Conservation (phyloP, 306 rosid genomes). For the Sesbania bispinosa region DNA sequence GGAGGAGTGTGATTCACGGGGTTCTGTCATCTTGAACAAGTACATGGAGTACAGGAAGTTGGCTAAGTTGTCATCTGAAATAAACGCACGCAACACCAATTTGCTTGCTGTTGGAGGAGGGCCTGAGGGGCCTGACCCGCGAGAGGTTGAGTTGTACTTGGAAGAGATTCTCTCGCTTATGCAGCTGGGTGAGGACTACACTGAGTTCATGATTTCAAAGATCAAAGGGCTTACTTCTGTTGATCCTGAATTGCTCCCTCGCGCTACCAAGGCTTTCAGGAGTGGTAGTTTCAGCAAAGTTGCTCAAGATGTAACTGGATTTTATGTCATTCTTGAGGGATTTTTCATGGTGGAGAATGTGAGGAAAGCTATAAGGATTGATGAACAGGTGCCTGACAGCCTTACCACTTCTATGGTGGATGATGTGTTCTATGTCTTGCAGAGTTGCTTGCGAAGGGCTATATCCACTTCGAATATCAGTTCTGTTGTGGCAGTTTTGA, state of each 20-base stretch:
- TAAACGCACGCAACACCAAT: conserved; percentile 74
- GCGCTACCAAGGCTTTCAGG: conserved; percentile 83
- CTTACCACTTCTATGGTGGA: conserved; percentile 96
- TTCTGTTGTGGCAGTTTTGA: conserved; percentile 82
- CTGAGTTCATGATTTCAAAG: conserved; percentile 79
- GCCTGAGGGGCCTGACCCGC: conserved; percentile 78
- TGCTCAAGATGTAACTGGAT: conserved; percentile 81
- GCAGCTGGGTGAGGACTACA: conserved; percentile 92
- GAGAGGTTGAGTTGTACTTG: conserved; percentile 80
- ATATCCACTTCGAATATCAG: conserved; percentile 86
- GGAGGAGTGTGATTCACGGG: conserved; percentile 89
- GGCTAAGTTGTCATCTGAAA: conserved; percentile 69
- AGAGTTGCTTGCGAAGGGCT: conserved; percentile 85
- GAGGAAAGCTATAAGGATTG: conserved; percentile 83
- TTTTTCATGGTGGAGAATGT: conserved; percentile 97
- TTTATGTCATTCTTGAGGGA: conserved; percentile 86
- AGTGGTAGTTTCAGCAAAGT: conserved; percentile 88
- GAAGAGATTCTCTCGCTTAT: conserved; percentile 80
- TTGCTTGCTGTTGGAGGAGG: conserved; percentile 72
- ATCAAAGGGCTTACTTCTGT: conserved; percentile 77
- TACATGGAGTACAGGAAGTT: conserved; percentile 86
- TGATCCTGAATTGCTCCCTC: conserved; percentile 80
- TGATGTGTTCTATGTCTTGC: no score
- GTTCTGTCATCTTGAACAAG: conserved; percentile 79
- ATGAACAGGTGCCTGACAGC: conserved; percentile 82